Evolutionary conservation across 139 green algal species (phyloP).

Genomic region (Eudorina sp.): DNA sequence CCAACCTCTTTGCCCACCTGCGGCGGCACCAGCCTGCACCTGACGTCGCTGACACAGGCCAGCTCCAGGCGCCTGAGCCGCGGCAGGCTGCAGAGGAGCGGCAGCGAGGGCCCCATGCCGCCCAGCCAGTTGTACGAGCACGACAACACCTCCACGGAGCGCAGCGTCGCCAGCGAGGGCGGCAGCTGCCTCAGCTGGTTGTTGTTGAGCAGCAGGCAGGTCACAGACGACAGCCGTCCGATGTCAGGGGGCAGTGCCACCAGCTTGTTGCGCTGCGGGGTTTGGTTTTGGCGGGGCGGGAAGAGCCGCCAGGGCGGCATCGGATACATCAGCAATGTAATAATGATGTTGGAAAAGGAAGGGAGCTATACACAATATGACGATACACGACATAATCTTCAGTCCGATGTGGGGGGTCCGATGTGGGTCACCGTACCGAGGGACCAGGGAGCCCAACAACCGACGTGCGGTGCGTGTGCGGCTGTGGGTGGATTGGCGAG

Average conservation of each 20-base stretch:
- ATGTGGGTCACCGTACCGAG: too few relatives aligned
- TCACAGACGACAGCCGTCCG: neutral
- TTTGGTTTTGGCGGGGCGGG: too few relatives aligned
- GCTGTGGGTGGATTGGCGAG: too few relatives aligned
- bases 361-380: too few relatives aligned
- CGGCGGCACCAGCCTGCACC: conserved; percentile 32
- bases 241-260: conserved; percentile 20
- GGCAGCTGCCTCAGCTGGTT: conserved; percentile 38
- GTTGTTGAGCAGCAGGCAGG: conserved; percentile 28
- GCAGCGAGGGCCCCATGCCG: conserved; percentile 18
- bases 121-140: conserved; percentile 48
- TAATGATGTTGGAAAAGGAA: too few relatives aligned
- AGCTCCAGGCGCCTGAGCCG: conserved; percentile 30
- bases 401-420: too few relatives aligned
- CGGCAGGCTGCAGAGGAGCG: conserved; percentile 24
- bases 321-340: too few relatives aligned
- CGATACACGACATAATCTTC: too few relatives aligned
- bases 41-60: conserved; percentile 42
- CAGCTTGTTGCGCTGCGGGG: conserved; percentile 37
- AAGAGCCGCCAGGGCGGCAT: too few relatives aligned
- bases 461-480: too few relatives aligned
- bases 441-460: too few relatives aligned
- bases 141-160: neutral
- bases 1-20: too few relatives aligned
- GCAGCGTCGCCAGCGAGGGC: neutral